Percentiles rank a stretch among this genome's conserved stretches.
These are phyloP conservation scores for Clavaria fumosa DNA, from an alignment of 768 basidiomycete species.

Conservation along the genomic window DNA sequence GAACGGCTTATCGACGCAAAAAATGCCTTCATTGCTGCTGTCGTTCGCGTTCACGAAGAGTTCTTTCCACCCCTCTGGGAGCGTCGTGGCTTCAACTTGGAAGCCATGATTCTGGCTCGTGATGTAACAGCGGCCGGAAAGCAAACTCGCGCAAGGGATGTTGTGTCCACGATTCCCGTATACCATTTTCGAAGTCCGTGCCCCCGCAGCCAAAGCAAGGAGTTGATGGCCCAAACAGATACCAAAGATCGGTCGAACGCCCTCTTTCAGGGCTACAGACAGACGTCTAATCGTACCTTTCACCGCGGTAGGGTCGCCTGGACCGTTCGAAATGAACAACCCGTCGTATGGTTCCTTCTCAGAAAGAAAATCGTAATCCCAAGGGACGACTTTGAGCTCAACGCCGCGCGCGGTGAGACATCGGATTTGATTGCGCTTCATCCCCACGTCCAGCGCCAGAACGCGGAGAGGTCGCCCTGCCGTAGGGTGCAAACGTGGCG, in stretches of 20 bases:
- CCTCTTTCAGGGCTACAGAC: slow-evolving; percentile 48
- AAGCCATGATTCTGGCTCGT: slow-evolving; percentile 99
- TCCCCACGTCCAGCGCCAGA: slow-evolving; percentile 92
- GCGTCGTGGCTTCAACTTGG: slow-evolving; percentile 71
- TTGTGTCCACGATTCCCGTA: slow-evolving; percentile 99
- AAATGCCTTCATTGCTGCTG: slow-evolving; percentile 94
- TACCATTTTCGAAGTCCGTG: slow-evolving; percentile 96
- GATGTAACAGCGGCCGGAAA: slow-evolving; percentile 95
- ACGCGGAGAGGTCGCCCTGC: slow-evolving; percentile 75
- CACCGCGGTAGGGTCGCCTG: slow-evolving; percentile 87
- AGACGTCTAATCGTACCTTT: slow-evolving; percentile 56
- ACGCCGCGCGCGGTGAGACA: slow-evolving; percentile 89
- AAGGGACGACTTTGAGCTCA: slow-evolving; percentile 94
- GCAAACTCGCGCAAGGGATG: slow-evolving; percentile 88
- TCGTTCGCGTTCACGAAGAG: slow-evolving; percentile 96
- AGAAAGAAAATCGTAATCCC: slow-evolving; percentile 82
- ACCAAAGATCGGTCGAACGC: slow-evolving; percentile 84
- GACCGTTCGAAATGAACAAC: slow-evolving; percentile 93
- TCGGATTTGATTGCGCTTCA: slow-evolving; percentile 99
- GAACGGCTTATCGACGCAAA: slow-evolving; percentile 82
- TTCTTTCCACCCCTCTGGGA: slow-evolving; percentile 82
- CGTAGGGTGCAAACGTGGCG: slow-evolving; percentile 53
- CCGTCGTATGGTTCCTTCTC: slow-evolving; percentile 83
- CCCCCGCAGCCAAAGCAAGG: slow-evolving; percentile 87
- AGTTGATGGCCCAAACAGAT: slow-evolving; percentile 98